These are phyloP conservation scores for Streptanthus diversifolius DNA, from an alignment of 345 rosid species.

Conservation along the genomic window DNA sequence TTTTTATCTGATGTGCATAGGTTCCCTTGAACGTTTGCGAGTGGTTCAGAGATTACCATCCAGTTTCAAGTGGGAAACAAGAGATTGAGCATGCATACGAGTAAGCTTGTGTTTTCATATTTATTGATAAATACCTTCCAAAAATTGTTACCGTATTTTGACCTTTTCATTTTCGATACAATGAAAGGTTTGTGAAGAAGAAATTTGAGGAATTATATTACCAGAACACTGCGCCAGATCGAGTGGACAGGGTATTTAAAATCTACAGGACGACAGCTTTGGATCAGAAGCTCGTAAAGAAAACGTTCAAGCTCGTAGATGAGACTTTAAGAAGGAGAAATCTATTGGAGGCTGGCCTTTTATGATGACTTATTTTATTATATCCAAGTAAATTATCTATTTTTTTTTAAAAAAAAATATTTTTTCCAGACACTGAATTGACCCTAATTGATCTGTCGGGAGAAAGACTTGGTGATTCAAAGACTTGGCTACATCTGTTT, in stretches of 20 bases:
- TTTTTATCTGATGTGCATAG: slow-evolving; percentile 30
- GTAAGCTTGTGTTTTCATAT: slow-evolving; percentile 43
- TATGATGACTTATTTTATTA: slow-evolving; percentile 41
- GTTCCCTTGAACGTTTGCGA: slow-evolving; percentile 83
- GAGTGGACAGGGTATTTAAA: slow-evolving; percentile 90
- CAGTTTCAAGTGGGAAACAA: slow-evolving; percentile 81
- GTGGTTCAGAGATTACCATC: slow-evolving; percentile 96
- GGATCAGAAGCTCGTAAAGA: slow-evolving; percentile 96
- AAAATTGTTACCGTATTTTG: not conserved
- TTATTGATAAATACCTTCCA: not conserved
- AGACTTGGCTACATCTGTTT: not conserved
- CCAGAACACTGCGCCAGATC: slow-evolving; percentile 77
- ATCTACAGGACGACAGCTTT: slow-evolving; percentile 92
- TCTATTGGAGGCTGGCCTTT: slow-evolving; percentile 87
- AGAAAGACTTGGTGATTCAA: not conserved
- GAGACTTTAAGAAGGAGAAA: slow-evolving; percentile 91
- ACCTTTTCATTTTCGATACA: not conserved
- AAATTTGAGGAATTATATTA: slow-evolving; percentile 92
- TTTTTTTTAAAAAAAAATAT: not conserved
- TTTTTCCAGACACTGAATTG: not conserved
- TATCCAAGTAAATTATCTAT: slow-evolving; percentile 16
- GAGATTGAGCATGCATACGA: slow-evolving; percentile 95
- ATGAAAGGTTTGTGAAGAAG: slow-evolving; percentile 80
- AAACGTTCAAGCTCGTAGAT: slow-evolving; percentile 96
- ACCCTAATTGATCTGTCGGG: not conserved